phyloP scores from a whole-genome alignment of 805 yeast genomes.

The Barnettozyma pratensis region DNA sequence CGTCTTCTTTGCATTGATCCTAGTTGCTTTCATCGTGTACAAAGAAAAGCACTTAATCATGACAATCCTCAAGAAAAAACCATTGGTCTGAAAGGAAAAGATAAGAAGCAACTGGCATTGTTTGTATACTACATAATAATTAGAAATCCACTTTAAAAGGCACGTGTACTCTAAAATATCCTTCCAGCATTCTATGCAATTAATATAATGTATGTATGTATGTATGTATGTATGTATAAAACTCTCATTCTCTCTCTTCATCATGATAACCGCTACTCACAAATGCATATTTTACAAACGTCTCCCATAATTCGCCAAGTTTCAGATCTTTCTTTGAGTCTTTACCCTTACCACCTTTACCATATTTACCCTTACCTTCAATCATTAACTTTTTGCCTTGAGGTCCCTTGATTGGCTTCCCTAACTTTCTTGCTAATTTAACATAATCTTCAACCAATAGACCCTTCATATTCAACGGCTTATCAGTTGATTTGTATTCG shows the following conservation, averaged over 20 bases:
- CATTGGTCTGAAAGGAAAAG: constrained; percentile 8
- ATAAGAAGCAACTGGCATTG: not conserved
- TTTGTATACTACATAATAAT: not conserved
- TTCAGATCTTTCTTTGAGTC: constrained; percentile 14
- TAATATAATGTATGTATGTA: not conserved
- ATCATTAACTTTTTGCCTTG: not conserved
- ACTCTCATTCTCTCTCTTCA: constrained; percentile 2
- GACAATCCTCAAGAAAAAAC: constrained; percentile 19
- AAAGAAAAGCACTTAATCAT: constrained; percentile 34
- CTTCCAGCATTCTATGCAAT: too few relatives aligned
- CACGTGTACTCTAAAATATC: too few relatives aligned
- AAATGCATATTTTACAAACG: constrained; percentile 55
- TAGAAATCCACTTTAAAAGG: not conserved
- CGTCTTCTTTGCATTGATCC: constrained; percentile 31
- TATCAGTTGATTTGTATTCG: constrained; percentile 66
- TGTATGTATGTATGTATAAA: not conserved
- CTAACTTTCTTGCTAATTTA: constrained; percentile 47
- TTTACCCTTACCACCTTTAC: constrained; percentile 9
- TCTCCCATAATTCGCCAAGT: constrained; percentile 47
- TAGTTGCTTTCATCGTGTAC: constrained; percentile 31
- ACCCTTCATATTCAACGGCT: constrained; percentile 46
- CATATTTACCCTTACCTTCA: not conserved
- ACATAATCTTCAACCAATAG: constrained; percentile 63
- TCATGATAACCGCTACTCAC: constrained; percentile 59
- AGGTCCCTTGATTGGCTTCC: constrained; percentile 31